phyloP scores from a whole-genome alignment of 2,329 filamentous ascomycete species.

The Diaporthe citri region DNA sequence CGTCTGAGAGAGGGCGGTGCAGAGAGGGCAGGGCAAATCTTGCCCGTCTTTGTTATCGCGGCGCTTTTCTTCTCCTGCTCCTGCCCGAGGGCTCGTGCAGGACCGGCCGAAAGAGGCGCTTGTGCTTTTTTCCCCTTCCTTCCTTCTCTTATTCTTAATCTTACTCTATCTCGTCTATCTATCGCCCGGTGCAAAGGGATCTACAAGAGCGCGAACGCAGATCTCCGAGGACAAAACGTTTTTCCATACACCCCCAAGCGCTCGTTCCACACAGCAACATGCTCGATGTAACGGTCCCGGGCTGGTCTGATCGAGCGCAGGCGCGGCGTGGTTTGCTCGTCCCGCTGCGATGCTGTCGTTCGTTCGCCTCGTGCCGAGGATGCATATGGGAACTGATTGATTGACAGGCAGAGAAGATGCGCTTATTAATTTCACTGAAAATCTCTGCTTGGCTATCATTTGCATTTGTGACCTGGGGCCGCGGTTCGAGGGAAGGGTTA shows the following conservation, averaged over 20 bases:
- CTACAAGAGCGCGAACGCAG: background rate
- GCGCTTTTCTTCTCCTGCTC: background rate
- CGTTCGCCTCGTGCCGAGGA: background rate
- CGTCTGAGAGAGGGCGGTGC: background rate
- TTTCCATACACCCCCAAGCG: slow-evolving; percentile 2
- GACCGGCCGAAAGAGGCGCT: background rate
- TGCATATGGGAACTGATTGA: background rate
- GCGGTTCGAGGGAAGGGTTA: background rate
- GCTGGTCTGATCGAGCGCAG: background rate
- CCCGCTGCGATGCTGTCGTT: background rate
- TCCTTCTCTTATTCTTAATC: background rate
- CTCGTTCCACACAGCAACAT: background rate
- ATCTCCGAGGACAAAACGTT: slow-evolving; percentile 25
- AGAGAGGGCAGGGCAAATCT: background rate
- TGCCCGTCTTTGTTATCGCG: slow-evolving; percentile 4
- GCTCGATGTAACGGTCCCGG: slow-evolving; percentile 6
- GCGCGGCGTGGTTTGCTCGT: background rate
- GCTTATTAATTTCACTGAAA: background rate
- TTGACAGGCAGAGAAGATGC: background rate
- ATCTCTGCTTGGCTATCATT: background rate
- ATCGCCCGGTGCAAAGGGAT: background rate
- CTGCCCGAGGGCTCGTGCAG: background rate
- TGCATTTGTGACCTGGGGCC: too few species aligned
- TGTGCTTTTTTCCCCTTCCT: background rate
- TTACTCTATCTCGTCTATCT: background rate